Conservation (phyloP, 2,329 filamentous ascomycete genomes). For the Colletotrichum spaethianum region DNA sequence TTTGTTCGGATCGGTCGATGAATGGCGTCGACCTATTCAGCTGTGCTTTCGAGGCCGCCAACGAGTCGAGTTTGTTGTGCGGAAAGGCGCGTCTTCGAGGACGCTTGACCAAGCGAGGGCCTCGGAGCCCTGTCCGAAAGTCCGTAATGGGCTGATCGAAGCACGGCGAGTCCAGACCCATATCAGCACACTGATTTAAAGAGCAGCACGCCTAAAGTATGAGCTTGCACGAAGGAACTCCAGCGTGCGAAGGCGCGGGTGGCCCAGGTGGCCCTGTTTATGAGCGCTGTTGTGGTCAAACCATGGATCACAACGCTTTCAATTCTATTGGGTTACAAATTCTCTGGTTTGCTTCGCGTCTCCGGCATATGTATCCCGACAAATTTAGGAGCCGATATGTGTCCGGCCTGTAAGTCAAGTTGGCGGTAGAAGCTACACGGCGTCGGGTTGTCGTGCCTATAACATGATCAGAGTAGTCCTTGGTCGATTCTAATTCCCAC, state of each 20-base stretch:
- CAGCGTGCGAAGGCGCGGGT: too few relatives aligned
- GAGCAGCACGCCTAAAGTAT: too few relatives aligned
- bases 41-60: neutral
- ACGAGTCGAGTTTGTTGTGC: neutral
- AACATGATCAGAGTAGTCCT: neutral
- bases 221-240: too few relatives aligned
- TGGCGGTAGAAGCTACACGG: neutral
- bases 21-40: neutral
- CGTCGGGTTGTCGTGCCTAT: neutral
- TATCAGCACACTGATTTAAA: too few relatives aligned
- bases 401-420: neutral
- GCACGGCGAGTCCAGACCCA: too few relatives aligned
- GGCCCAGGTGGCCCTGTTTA: too few relatives aligned
- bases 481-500: neutral
- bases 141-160: neutral
- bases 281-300: neutral
- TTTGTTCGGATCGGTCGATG: neutral
- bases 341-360: too few relatives aligned
- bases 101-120: neutral
- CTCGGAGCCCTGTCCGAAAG: neutral
- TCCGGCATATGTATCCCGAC: neutral
- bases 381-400: too few relatives aligned
- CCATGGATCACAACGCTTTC: neutral
- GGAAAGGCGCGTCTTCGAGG: neutral
- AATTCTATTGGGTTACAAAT: too few relatives aligned